Conservation (phyloP, 2,329 filamentous ascomycete species). For the Microsporum ferrugineum region DNA sequence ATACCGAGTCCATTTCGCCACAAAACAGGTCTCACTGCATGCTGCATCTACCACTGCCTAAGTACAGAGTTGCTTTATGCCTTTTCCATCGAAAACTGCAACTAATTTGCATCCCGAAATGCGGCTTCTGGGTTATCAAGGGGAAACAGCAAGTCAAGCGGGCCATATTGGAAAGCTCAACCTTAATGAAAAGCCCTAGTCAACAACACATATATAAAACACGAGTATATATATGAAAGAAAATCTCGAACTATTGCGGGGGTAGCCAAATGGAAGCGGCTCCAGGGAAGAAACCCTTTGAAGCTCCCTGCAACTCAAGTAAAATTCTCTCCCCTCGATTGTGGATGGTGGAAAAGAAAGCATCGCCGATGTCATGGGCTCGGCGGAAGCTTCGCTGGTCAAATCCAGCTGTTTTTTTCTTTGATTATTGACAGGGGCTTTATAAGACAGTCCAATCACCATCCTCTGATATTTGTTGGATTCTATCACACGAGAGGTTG, state of each 20-base stretch:
- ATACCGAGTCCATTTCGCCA: background rate
- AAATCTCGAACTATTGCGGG: too few species aligned
- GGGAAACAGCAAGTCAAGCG: background rate
- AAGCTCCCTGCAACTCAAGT: background rate
- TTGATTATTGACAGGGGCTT: constrained; percentile 1
- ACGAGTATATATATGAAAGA: background rate
- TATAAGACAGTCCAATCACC: background rate
- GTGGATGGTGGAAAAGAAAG: background rate
- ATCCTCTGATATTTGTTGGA: background rate
- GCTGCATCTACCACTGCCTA: background rate
- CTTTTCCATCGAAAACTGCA: background rate
- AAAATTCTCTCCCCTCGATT: background rate
- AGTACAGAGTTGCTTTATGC: background rate
- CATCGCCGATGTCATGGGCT: background rate
- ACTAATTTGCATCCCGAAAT: background rate
- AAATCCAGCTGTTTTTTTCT: background rate
- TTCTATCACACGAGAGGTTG: background rate
- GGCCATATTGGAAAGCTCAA: background rate
- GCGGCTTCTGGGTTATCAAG: background rate
- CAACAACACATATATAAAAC: background rate
- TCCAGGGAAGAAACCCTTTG: background rate
- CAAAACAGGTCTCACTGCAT: background rate
- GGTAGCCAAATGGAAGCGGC: background rate
- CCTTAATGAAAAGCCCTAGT: background rate
- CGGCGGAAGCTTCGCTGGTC: constrained; percentile 1